Conservation (phyloP, 164 flowering plant genomes). For the Annona squamosa region DNA sequence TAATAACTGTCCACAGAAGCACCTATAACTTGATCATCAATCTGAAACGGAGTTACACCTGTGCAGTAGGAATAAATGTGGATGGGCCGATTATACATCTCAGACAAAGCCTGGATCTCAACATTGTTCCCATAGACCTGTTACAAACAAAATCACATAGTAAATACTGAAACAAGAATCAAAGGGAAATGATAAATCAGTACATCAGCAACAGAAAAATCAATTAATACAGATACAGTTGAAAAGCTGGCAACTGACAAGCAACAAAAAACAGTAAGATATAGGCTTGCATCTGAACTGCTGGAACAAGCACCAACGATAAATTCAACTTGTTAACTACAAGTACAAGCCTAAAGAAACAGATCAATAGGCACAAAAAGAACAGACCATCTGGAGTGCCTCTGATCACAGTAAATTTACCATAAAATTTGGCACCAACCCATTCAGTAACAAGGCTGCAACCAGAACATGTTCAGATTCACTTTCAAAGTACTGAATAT, state of each 20-base stretch:
- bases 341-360: neutral
- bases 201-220: neutral
- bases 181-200: neutral
- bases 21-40: neutral
- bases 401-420: neutral
- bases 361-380: neutral
- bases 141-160: constrained; percentile 1
- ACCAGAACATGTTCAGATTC: too few species aligned
- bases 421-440: neutral
- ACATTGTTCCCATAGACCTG: constrained; percentile 99
- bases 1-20: neutral
- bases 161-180: neutral
- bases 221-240: neutral
- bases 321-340: neutral
- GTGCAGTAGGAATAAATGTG: constrained; percentile 92
- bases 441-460: too few species aligned
- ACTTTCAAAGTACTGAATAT: too few species aligned
- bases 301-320: neutral
- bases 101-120: constrained; percentile 92
- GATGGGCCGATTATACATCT: constrained; percentile 95
- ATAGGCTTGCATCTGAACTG: neutral
- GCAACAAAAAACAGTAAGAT: neutral
- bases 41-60: constrained; percentile 36
- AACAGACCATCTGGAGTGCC: neutral
- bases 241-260: neutral